Percentiles rank a stretch among this genome's conserved stretches.
Evolutionary conservation across 1,284 basidiomycete genomes (phyloP).

Genomic region (Psilocybe mexicana): DNA sequence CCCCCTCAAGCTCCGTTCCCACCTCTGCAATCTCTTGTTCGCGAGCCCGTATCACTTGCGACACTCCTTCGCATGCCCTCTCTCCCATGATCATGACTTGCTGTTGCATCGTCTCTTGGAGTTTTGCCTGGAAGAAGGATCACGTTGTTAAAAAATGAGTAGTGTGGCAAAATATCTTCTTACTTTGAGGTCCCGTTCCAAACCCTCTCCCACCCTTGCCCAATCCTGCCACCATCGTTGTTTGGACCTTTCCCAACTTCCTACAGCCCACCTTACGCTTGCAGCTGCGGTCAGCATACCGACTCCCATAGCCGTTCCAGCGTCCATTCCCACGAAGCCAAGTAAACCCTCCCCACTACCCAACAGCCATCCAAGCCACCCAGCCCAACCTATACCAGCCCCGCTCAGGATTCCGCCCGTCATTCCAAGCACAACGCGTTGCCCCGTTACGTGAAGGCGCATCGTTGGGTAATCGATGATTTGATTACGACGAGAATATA

Average conservation of each 20-base stretch:
- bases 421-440: conserved; percentile 60
- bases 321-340: conserved; percentile 45
- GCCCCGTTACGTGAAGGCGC: conserved; percentile 66
- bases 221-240: conserved; percentile 75
- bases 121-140: conserved; percentile 37
- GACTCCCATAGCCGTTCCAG: conserved; percentile 60
- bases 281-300: conserved; percentile 56
- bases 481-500: conserved; percentile 58
- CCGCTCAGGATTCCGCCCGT: conserved; percentile 44
- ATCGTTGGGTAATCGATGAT: conserved; percentile 60
- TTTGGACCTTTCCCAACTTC: conserved; percentile 73
- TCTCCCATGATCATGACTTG: conserved; percentile 45
- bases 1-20: conserved; percentile 40
- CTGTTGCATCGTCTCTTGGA: conserved; percentile 48
- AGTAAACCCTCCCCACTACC: conserved; percentile 40
- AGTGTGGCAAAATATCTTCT: conserved; percentile 19
- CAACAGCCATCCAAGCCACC: conserved; percentile 52
- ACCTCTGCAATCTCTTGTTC: conserved; percentile 49
- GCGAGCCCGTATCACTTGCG: conserved; percentile 48
- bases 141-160: not conserved
- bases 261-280: conserved; percentile 67
- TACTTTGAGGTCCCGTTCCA: conserved; percentile 74
- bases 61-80: conserved; percentile 46
- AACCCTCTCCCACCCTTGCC: conserved; percentile 64
- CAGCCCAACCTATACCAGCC: conserved; percentile 48